Evolutionary conservation across 2,329 filamentous ascomycete species (phyloP).

Genomic region (Torrubiellomyces zombiae): DNA sequence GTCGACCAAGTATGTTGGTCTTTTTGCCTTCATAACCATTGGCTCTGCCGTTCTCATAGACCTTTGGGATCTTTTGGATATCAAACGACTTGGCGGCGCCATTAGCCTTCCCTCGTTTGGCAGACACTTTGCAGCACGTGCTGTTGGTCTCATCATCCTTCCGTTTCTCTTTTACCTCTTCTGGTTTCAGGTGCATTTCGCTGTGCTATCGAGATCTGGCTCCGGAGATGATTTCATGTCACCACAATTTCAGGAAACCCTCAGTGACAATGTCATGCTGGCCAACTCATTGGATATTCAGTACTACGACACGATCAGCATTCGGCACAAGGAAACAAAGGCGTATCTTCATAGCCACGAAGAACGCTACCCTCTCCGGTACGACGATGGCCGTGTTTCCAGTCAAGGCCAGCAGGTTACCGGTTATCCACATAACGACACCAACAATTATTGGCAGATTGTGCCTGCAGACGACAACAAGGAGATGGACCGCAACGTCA

Average conservation of each 20-base stretch:
- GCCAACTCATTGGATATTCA: conserved; percentile 72
- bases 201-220: conserved; percentile 72
- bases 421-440: conserved; percentile 94
- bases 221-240: conserved; percentile 98
- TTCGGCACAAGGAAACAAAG: conserved; percentile 96
- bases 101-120: conserved; percentile 63
- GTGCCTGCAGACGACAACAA: conserved; percentile 50
- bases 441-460: conserved; percentile 97
- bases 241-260: conserved; percentile 91
- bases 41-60: conserved; percentile 88
- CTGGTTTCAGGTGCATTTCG: conserved; percentile 99
- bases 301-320: conserved; percentile 75
- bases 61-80: conserved; percentile 82
- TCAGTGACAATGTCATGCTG: conserved; percentile 88
- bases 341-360: conserved; percentile 87
- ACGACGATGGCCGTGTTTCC: conserved; percentile 93
- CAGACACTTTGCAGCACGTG: conserved; percentile 79
- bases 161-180: conserved; percentile 98
- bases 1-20: conserved; percentile 93
- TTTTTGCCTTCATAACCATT: conserved; percentile 94
- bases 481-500: conserved; percentile 46
- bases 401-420: conserved; percentile 97
- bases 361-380: conserved; percentile 79
- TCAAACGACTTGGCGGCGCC: conserved; percentile 71
- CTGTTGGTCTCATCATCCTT: conserved; percentile 72